Conservation (phyloP, 768 basidiomycete genomes). For the Tricholoma furcatifolium region DNA sequence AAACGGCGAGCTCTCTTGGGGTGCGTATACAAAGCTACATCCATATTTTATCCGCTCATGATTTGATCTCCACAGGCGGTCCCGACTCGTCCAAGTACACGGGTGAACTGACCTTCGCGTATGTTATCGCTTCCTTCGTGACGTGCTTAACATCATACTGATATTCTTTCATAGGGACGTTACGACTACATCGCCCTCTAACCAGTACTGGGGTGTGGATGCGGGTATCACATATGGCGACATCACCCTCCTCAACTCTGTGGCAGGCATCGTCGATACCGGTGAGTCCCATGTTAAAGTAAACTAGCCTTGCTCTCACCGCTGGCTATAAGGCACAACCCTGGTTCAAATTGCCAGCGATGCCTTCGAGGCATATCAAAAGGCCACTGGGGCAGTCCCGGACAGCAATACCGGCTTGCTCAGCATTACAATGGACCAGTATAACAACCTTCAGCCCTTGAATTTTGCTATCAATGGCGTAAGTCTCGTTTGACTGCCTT, state of each 20-base stretch:
- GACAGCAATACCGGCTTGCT: neutral
- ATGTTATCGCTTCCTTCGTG: neutral
- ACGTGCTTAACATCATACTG: neutral
- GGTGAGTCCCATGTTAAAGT: neutral
- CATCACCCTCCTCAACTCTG: neutral
- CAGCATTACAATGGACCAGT: neutral
- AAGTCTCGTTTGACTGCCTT: neutral
- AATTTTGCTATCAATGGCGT: neutral
- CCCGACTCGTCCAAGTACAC: neutral
- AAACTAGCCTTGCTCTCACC: neutral
- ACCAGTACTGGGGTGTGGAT: neutral
- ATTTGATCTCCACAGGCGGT: neutral
- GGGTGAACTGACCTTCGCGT: neutral
- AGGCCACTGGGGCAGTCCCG: neutral
- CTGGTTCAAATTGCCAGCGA: neutral
- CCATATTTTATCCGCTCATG: too few relatives aligned
- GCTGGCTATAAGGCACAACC: neutral
- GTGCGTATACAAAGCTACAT: neutral
- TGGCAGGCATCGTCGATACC: neutral
- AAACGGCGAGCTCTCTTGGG: neutral
- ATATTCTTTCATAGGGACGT: neutral
- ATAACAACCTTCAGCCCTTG: neutral
- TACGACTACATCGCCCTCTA: neutral
- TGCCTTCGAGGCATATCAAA: neutral
- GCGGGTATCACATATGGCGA: neutral